Evolutionary conservation across 2,329 filamentous ascomycete species (phyloP).

Genomic region (Fusarium sacchari): DNA sequence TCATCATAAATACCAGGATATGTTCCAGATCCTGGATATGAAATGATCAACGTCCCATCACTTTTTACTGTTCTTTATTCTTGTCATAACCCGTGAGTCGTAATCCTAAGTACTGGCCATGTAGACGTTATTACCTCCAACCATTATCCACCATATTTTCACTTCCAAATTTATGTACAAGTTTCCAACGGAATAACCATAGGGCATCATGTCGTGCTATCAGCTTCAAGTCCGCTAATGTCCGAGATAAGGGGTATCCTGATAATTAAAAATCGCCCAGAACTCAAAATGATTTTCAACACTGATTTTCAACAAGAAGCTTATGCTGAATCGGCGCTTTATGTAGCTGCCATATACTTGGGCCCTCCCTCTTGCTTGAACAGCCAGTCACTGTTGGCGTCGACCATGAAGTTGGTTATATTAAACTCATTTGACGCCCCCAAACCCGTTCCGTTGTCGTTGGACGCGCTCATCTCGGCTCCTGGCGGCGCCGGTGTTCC

Average conservation of each 20-base stretch:
- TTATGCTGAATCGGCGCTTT: not conserved
- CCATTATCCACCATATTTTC: not conserved
- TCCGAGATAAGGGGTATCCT: slow-evolving; percentile 33
- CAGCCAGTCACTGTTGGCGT: slow-evolving; percentile 80
- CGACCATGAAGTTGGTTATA: slow-evolving; percentile 81
- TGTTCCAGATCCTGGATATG: not conserved
- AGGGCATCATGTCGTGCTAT: not conserved
- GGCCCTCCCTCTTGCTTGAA: slow-evolving; percentile 61
- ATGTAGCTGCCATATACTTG: slow-evolving; percentile 43
- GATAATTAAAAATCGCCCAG: slow-evolving; percentile 9
- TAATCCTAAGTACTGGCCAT: not conserved
- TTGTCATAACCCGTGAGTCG: slow-evolving; percentile 10
- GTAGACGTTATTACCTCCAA: not conserved
- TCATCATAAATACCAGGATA: not conserved
- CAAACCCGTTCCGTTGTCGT: slow-evolving; percentile 41
- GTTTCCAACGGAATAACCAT: not conserved
- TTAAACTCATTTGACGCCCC: slow-evolving; percentile 71
- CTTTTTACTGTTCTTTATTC: slow-evolving; percentile 1
- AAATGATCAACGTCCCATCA: not conserved
- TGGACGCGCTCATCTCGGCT: slow-evolving; percentile 45
- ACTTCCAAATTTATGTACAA: not conserved
- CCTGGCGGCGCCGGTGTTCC: slow-evolving; percentile 32
- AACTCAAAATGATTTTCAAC: slow-evolving; percentile 5
- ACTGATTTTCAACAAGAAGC: not conserved
- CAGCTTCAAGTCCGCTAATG: not conserved